Evolutionary conservation across 2,329 filamentous ascomycete species (phyloP).

Genomic region (Sarocladiaceae sp.): DNA sequence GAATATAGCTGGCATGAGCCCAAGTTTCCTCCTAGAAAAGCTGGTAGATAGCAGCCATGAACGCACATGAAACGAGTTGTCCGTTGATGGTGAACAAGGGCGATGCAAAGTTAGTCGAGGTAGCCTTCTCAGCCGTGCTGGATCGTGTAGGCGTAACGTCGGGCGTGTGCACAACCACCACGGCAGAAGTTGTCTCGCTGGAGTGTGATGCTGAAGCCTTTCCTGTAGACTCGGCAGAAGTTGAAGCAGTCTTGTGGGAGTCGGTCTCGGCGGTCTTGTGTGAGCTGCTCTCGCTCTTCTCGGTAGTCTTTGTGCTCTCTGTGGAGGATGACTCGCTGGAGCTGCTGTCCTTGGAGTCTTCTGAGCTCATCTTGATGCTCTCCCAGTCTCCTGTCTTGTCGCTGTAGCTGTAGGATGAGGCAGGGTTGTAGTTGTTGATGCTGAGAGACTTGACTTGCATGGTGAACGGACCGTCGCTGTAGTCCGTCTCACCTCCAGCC

Average conservation of each 20-base stretch:
- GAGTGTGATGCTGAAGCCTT: neutral
- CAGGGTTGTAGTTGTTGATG: conserved; percentile 35
- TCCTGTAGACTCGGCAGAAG: too few relatives aligned
- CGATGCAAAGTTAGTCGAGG: neutral
- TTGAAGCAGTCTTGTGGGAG: neutral
- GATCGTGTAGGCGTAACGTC: neutral
- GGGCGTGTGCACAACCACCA: neutral
- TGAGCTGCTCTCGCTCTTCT: neutral
- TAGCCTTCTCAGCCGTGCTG: neutral
- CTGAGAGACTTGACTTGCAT: conserved; percentile 48
- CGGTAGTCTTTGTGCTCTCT: too few relatives aligned
- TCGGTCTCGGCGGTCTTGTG: neutral
- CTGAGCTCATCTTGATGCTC: conserved; percentile 16
- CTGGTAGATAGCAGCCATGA: neutral
- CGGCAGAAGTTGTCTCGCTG: neutral
- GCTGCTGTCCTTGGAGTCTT: neutral
- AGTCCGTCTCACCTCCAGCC: conserved; percentile 51
- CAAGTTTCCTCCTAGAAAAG: too few relatives aligned
- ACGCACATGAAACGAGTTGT: neutral
- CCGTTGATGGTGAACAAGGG: neutral
- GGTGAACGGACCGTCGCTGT: conserved; percentile 48
- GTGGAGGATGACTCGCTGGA: neutral
- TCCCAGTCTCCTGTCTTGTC: conserved; percentile 20
- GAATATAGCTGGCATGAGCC: too few relatives aligned
- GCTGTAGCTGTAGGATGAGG: conserved; percentile 27